phyloP scores from a whole-genome alignment of 148 eudicot genomes.

The Linanthus parryae region DNA sequence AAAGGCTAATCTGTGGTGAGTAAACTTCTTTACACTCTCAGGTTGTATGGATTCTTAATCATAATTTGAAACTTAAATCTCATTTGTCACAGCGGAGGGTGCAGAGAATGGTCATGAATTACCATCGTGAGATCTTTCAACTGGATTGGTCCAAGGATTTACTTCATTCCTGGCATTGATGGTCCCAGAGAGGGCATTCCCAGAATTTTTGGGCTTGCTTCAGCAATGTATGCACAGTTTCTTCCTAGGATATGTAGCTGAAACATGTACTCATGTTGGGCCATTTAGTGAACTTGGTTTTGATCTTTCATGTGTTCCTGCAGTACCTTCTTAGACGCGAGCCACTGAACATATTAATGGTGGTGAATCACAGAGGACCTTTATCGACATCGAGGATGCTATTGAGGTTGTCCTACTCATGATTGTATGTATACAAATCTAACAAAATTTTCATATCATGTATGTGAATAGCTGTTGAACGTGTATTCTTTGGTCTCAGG shows the following conservation, averaged over 20 bases:
- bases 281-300: background rate
- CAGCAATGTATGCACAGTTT: constrained; percentile 61
- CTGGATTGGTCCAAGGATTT: constrained; percentile 99
- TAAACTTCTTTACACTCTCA: background rate
- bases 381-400: constrained; percentile 88
- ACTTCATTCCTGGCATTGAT: constrained; percentile 97
- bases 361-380: constrained; percentile 95
- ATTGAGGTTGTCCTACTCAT: constrained; percentile 93
- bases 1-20: constrained; percentile 88
- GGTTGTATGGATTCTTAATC: background rate
- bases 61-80: background rate
- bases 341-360: constrained; percentile 98
- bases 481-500: constrained; percentile 28
- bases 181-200: constrained; percentile 99
- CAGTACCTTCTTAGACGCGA: constrained; percentile 92
- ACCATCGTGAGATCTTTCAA: constrained; percentile 96
- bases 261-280: background rate
- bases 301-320: constrained; percentile 1
- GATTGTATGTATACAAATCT: constrained; percentile 69
- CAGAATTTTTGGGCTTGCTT: constrained; percentile 95
- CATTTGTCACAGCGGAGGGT: constrained; percentile 73
- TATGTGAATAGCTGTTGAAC: background rate
- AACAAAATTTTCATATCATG: background rate
- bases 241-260: background rate
- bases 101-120: constrained; percentile 96